Evolutionary conservation across 2,329 filamentous ascomycete genomes (phyloP), one percentile per base, ranked within the genome.

Genomic region (Fusarium haematococcum): DNA sequence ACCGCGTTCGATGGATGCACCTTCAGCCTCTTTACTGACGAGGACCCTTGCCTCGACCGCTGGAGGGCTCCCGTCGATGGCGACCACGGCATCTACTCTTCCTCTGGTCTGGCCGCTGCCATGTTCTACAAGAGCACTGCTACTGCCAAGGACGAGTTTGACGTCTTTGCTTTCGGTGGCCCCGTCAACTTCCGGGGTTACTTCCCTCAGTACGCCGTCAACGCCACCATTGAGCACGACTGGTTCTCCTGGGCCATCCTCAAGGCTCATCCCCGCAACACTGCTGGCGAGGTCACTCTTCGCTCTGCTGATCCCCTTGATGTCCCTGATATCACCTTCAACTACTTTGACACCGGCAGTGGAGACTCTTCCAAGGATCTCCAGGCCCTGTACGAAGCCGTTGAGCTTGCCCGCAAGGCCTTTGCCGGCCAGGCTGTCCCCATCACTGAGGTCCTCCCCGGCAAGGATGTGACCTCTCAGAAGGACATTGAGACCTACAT

Each of bases 231-330:
- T 10, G 84, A 83, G 64, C 83, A 84, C 13, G 84, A 84, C 63
- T 83, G 85, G 76, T 83, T 81, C 78, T 82, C 81, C 2, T 84
- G 81, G 82, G 78, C 80, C 4, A 86, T 81, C 8, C 78, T 94
- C 63, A 92, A 92, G 81, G 87, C 88, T 0, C 91, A 92, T 76
- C 87, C 91, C 0, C 88, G 89, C 62, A 93, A 94, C 69, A 83
- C 78, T 1, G 88, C 87, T 7, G 93, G 93, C 10, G 88, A 86
- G 2, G 91, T 95, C 5, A 86, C 81, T 5, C 87, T 95, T 6
- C 84, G 84, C 18, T 91, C 89, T 0, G 82, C 87, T 0, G 88
- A 94, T 77, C 92, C 92, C 0, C 88, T 89, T 1, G 91, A 93
- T 63, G 83, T 86, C 4, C 92, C 93, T 0, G 80, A 88, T 7